A percentile compares a stretch with the other conserved stretches of the same genome.
Conservation (phyloP, 331 rosid genomes). For the Malus hybrid region DNA sequence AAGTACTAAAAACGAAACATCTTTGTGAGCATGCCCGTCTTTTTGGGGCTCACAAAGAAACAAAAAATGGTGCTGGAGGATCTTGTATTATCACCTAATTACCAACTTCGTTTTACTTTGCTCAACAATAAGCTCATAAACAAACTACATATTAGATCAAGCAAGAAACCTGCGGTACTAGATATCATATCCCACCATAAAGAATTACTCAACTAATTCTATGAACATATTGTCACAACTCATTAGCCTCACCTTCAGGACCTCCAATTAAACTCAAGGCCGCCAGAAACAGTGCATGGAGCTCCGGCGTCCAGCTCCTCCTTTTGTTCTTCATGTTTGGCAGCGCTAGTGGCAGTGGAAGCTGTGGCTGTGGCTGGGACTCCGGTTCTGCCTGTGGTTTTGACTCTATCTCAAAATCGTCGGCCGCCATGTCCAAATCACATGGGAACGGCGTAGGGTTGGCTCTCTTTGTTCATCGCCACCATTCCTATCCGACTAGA, state of each 20-base stretch:
- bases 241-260: slow-evolving; percentile 7
- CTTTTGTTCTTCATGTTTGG: background rate
- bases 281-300: background rate
- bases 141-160: background rate
- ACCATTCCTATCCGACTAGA: background rate
- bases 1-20: background rate
- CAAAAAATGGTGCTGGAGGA: background rate
- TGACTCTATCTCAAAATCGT: background rate
- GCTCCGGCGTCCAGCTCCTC: slow-evolving; percentile 11
- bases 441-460: background rate
- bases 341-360: background rate
- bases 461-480: background rate
- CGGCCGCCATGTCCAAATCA: background rate
- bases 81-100: background rate
- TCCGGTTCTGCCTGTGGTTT: background rate
- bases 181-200: background rate
- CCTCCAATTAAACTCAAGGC: slow-evolving; percentile 11
- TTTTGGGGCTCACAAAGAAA: background rate
- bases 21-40: background rate
- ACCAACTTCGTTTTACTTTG: background rate
- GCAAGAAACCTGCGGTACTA: background rate
- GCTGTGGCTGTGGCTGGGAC: background rate
- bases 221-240: background rate
- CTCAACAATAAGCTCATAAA: background rate
- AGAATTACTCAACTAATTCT: background rate